Conservation (phyloP, 2,329 filamentous ascomycete genomes). For the Paramyrothecium sp. region DNA sequence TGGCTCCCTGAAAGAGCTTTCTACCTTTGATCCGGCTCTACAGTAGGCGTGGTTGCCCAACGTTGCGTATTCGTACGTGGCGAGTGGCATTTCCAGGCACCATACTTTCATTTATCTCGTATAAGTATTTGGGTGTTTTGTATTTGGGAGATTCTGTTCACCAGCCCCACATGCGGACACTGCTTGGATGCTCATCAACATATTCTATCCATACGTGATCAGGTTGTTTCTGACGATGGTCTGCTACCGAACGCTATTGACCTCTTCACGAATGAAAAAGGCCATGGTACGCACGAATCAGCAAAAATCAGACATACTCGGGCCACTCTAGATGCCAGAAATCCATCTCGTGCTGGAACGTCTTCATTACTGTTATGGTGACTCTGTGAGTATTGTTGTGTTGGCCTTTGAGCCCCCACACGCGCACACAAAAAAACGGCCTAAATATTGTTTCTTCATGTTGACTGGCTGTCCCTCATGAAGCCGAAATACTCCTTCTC, state of each 20-base stretch:
- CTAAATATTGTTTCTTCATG: no score
- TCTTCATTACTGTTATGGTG: constrained; percentile 18
- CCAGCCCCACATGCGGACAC: background rate
- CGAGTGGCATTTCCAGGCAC: constrained; percentile 21
- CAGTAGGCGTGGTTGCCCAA: background rate
- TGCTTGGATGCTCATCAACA: background rate
- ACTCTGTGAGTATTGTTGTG: constrained; percentile 23
- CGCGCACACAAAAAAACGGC: no score
- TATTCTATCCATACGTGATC: background rate
- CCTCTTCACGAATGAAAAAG: constrained; percentile 34
- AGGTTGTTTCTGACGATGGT: background rate
- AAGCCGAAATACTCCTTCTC: no score
- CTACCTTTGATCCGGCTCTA: background rate
- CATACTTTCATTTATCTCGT: constrained; percentile 12
- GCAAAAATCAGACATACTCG: constrained; percentile 35
- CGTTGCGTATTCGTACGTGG: constrained; percentile 16
- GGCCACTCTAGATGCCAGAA: constrained; percentile 17
- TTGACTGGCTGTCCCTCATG: no score
- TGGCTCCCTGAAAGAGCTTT: background rate
- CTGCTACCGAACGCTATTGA: constrained; percentile 37
- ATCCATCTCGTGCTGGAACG: constrained; percentile 17
- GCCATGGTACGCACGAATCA: constrained; percentile 30
- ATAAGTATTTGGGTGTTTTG: constrained; percentile 1
- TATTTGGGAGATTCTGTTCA: background rate
- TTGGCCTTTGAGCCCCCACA: no score